phyloP scores from a whole-genome alignment of 179 eudicot species.

The Camellia oleifera region DNA sequence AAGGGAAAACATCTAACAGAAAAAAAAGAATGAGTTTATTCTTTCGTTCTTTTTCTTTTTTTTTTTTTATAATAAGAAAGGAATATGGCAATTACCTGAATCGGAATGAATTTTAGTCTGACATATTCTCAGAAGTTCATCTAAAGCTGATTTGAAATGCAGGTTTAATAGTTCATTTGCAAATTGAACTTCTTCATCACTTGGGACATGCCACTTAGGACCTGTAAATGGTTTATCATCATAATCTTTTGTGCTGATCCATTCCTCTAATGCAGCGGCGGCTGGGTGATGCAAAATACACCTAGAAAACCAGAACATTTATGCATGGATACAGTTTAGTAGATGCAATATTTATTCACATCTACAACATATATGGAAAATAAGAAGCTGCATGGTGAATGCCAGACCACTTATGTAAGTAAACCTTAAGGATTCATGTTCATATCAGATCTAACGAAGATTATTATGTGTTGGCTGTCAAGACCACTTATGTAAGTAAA shows the following conservation, averaged over 20 bases:
- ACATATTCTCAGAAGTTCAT: conserved; percentile 75
- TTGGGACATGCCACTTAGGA: conserved; percentile 95
- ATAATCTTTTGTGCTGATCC: conserved; percentile 78
- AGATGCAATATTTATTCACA: background rate
- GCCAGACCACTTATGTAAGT: background rate
- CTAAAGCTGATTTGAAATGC: conserved; percentile 84
- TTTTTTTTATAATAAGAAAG: background rate
- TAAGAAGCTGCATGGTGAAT: background rate
- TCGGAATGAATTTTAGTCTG: conserved; percentile 76
- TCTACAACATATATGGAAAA: background rate
- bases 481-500: background rate
- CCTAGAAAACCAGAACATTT: conserved; percentile 35
- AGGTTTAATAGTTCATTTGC: conserved; percentile 87
- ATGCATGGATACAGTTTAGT: background rate
- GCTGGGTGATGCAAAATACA: conserved; percentile 66
- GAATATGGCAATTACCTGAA: conserved; percentile 50
- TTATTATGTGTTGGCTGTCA: too few relatives aligned
- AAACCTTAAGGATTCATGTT: background rate
- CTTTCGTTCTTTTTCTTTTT: conserved; percentile 9
- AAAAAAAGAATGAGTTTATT: background rate
- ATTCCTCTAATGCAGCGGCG: conserved; percentile 70
- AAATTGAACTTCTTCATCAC: conserved; percentile 68
- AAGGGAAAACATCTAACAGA: background rate
- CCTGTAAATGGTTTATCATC: conserved; percentile 41
- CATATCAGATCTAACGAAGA: too few relatives aligned